Base-by-base conservation (phyloP, 148 eudicot genomes). In the Vaccinium corymbosum region DNA sequence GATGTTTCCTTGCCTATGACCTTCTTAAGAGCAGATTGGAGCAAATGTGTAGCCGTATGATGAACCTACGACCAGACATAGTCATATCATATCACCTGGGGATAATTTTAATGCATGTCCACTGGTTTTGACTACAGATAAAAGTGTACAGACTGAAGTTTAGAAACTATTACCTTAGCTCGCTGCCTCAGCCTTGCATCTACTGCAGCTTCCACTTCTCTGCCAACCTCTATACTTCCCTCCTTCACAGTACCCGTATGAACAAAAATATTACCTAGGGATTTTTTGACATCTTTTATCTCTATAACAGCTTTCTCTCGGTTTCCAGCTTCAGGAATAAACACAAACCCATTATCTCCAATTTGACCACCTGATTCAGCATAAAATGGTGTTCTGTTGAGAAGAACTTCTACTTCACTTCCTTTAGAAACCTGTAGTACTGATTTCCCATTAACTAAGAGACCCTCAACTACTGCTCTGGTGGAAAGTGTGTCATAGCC, bases 341-440 rank as follows among this genome's bases (percentile, higher is more conserved):
- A 90, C 46, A 97, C 89, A 88, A 91, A 88, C 27, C 99, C 99
- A 64, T 94, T 87, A 72, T 97, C 99, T 86, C 98, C 98, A 86
- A 97, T 93, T 92, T 97, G 99, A 50, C 99, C 99, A 59, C 99
- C 99, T 61, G 99, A 97, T 88, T 97, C 99, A 82, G 99, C 99
- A 91, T 97, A 97, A 86, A 97, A 97, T 7, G 99, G 98, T 78
- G 99, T 97, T 86, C 91, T 91, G 75, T 97, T 88, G 56, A 97
- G 91, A 83, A 97, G 87, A 76, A 97, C 89, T 80, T 97, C 99
- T 4, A 97, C 98, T 85, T 93, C 95, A 87, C 80, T 92, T 87
- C 99, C 99, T 89, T 94, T 92, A 66, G 89, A 89, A 86, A 92
- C 94, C 78, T 93, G 87, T 35, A 73, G 78, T 25, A 90, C 94